Conservation (phyloP, 1,284 basidiomycete species). For the Marasmius fiardii region DNA sequence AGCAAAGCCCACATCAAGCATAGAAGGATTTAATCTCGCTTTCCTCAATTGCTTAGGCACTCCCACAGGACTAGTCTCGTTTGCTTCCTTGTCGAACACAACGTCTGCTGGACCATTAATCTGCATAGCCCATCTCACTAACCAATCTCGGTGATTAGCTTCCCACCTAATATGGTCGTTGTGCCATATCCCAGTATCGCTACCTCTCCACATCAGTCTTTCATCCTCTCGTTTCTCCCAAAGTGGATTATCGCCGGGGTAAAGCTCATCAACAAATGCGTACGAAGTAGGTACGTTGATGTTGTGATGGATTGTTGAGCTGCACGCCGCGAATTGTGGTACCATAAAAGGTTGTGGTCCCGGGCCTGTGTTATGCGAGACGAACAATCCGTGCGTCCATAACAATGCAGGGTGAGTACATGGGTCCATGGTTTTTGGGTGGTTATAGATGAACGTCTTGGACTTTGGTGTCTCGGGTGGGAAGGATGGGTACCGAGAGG, state of each 20-base stretch:
- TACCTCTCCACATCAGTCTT: conserved; percentile 60
- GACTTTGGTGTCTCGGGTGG: conserved; percentile 18
- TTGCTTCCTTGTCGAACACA: conserved; percentile 20
- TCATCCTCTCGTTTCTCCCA: conserved; percentile 56
- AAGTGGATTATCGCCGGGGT: conserved; percentile 39
- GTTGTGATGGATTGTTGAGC: conserved; percentile 57
- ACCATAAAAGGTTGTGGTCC: conserved; percentile 41
- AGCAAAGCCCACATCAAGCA: conserved; percentile 60
- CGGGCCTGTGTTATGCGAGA: conserved; percentile 50
- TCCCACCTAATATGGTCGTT: conserved; percentile 42
- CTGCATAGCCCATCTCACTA: conserved; percentile 33
- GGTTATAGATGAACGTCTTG: conserved; percentile 55
- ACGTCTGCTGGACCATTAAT: conserved; percentile 28
- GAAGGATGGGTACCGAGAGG: conserved; percentile 12
- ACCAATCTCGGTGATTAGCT: conserved; percentile 40
- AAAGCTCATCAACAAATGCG: conserved; percentile 38
- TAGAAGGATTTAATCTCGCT: conserved; percentile 40
- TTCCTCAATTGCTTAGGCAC: conserved; percentile 31
- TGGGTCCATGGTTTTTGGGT: conserved; percentile 56
- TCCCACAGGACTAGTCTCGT: conserved; percentile 35
- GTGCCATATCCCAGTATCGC: conserved; percentile 60
- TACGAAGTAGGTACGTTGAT: conserved; percentile 50
- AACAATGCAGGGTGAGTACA: conserved; percentile 51
- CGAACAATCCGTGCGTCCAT: conserved; percentile 52
- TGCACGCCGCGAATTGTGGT: conserved; percentile 57